Evolutionary conservation across 441 rosid species (phyloP).

Genomic region (Adansonia rubrostipa): DNA sequence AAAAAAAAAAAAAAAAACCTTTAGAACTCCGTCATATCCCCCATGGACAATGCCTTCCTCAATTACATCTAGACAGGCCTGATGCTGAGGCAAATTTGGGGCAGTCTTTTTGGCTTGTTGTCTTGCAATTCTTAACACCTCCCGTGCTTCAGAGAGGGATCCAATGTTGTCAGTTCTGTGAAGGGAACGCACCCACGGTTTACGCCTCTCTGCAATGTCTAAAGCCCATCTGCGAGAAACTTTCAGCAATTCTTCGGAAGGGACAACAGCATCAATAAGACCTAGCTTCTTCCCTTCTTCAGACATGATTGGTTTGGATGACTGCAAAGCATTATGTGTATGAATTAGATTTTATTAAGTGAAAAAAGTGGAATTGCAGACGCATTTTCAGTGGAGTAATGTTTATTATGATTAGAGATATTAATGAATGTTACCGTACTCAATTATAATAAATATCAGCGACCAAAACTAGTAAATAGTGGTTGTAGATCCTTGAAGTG

Average conservation of each 20-base stretch:
- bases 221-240: slow-evolving; percentile 82
- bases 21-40: slow-evolving; percentile 81
- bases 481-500: not conserved
- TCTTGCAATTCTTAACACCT: slow-evolving; percentile 60
- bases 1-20: slow-evolving; percentile 44
- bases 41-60: slow-evolving; percentile 93
- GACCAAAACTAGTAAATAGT: too few relatives aligned
- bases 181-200: slow-evolving; percentile 87
- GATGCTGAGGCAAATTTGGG: slow-evolving; percentile 89
- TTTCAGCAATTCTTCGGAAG: slow-evolving; percentile 77
- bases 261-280: slow-evolving; percentile 73
- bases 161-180: slow-evolving; percentile 84
- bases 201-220: slow-evolving; percentile 71
- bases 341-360: slow-evolving; percentile 18
- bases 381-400: too few relatives aligned
- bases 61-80: slow-evolving; percentile 77
- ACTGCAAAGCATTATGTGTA: slow-evolving; percentile 45
- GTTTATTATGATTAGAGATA: too few relatives aligned
- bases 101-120: slow-evolving; percentile 75
- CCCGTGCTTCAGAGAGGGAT: slow-evolving; percentile 79
- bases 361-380: not conserved
- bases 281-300: slow-evolving; percentile 89
- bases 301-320: slow-evolving; percentile 77
- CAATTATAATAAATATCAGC: too few relatives aligned
- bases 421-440: too few relatives aligned